Evolutionary conservation across 805 yeast genomes (phyloP), one percentile per base, ranked within the genome.

Genomic region (Cyberlindnera saturnus): DNA sequence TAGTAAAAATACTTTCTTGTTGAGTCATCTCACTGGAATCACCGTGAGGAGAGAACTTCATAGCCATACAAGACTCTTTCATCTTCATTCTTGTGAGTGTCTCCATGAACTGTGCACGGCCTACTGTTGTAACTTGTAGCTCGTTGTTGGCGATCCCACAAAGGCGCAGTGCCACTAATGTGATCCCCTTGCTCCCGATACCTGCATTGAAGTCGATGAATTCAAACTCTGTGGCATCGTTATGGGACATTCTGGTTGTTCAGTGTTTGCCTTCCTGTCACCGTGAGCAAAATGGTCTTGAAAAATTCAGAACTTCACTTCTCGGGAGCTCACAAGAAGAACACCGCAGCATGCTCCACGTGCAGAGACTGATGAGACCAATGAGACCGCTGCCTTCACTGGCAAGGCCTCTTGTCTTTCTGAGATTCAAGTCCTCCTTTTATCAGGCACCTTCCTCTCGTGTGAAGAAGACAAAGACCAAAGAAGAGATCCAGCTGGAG

Each of bases 401-500:
- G 28, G 28, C 28, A 9, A 23, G 28, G 28, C 6, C 11, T 23
- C 11, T 16, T 6, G 16, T 31, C 30, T 2, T 4, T 11, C 15
- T 20, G 37, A 34, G 42, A 26, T 31, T 15, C 30, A 49, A 38
- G 23, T 55, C 59, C 6, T 41, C 53, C 9, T 53, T 56, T 28
- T 56, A 57, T 33, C 38, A 40, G 23, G 50, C 60, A 5, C 55
- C 61, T n/a, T 32, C 49, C 3, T 36, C 52, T 5, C 38, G 11
- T 7, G 52, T 52, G 8, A 50, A 46, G 32, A 50, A 43, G 19
- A 41, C 41, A 14, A 61, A 62, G 46, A 62, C 65, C 6, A 57
- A 58, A 42, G 66, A 62, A 38, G 64, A 64, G 36, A 30, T 59
- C 4, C 66, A 63, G 4, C 42, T 47, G 20, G 66, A 62, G 38